A percentile compares a stretch with the other conserved stretches of the same genome.
Conservation (phyloP, 2,329 filamentous ascomycete species). For the Cladosporium sp. region DNA sequence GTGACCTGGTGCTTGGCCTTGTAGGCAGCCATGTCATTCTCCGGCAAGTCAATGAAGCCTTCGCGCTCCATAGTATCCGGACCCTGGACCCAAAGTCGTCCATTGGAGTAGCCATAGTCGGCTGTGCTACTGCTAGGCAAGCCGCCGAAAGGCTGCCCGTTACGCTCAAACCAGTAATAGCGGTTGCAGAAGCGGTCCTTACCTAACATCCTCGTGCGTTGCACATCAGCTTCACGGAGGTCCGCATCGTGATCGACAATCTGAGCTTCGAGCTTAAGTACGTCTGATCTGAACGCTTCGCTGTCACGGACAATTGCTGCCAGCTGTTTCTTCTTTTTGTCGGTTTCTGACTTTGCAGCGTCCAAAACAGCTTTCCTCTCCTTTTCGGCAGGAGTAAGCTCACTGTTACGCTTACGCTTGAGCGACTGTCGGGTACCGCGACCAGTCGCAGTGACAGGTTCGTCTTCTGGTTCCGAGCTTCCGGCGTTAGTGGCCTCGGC, state of each 20-base stretch:
- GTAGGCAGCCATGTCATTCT: slow-evolving; percentile 74
- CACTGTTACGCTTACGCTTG: slow-evolving; percentile 55
- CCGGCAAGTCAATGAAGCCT: slow-evolving; percentile 77
- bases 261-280: slow-evolving; percentile 80
- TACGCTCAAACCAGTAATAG: slow-evolving; percentile 99
- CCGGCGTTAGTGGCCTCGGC: slow-evolving; percentile 64
- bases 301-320: slow-evolving; percentile 85
- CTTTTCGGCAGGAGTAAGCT: slow-evolving; percentile 58
- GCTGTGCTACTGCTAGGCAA: slow-evolving; percentile 86
- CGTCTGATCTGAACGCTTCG: slow-evolving; percentile 76
- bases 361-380: slow-evolving; percentile 57
- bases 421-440: slow-evolving; percentile 22
- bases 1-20: slow-evolving; percentile 75
- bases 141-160: slow-evolving; percentile 93
- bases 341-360: slow-evolving; percentile 49
- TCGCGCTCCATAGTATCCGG: slow-evolving; percentile 84
- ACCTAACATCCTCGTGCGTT: slow-evolving; percentile 82
- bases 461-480: slow-evolving; percentile 63
- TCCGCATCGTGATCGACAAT: slow-evolving; percentile 87
- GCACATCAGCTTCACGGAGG: slow-evolving; percentile 88
- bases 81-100: slow-evolving; percentile 93
- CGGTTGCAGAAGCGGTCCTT: slow-evolving; percentile 98
- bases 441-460: slow-evolving; percentile 43
- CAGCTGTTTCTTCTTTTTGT: slow-evolving; percentile 78
- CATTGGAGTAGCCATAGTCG: slow-evolving; percentile 85